Evolutionary conservation across 202 grass and related monocot species (phyloP).

Genomic region (Dendrocalamus latiflorus): DNA sequence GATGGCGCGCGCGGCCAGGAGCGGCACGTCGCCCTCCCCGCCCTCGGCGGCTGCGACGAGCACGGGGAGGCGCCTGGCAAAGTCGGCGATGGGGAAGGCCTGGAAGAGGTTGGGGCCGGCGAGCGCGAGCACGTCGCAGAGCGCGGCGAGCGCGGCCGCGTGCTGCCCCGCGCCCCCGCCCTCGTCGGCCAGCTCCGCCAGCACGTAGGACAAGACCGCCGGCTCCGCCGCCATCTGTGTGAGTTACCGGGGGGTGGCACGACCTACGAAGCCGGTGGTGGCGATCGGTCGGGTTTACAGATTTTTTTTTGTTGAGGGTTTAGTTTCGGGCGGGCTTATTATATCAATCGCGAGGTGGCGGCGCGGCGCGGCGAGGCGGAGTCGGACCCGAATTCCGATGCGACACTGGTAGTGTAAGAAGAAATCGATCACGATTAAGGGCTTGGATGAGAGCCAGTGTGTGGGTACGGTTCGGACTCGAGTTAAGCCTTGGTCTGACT

Average conservation of each 20-base stretch:
- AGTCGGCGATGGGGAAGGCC: background rate
- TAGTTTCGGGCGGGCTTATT: no score
- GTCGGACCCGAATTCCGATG: no score
- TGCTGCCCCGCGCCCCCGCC: background rate
- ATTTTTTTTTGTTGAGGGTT: no score
- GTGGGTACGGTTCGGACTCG: no score
- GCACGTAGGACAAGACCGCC: constrained; percentile 22
- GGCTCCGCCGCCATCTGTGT: background rate
- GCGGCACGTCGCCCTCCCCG: constrained; percentile 15
- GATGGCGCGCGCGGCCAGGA: constrained; percentile 48
- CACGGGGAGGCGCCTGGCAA: constrained; percentile 4
- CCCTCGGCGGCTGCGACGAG: constrained; percentile 12
- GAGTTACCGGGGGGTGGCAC: no score
- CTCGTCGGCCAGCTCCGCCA: background rate
- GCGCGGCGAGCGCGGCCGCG: constrained; percentile 30
- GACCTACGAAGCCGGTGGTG: background rate
- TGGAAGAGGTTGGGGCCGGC: background rate
- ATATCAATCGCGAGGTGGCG: no score
- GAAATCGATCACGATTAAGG: no score
- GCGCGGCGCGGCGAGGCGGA: no score
- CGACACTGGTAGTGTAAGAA: no score
- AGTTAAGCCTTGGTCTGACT: no score
- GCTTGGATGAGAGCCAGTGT: no score
- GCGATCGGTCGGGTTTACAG: background rate
- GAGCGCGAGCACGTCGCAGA: constrained; percentile 32